Percentiles rank a stretch among this genome's conserved stretches.
Evolutionary conservation across 352 stramenopile genomes (phyloP).

Genomic region (Pythium insidiosum): DNA sequence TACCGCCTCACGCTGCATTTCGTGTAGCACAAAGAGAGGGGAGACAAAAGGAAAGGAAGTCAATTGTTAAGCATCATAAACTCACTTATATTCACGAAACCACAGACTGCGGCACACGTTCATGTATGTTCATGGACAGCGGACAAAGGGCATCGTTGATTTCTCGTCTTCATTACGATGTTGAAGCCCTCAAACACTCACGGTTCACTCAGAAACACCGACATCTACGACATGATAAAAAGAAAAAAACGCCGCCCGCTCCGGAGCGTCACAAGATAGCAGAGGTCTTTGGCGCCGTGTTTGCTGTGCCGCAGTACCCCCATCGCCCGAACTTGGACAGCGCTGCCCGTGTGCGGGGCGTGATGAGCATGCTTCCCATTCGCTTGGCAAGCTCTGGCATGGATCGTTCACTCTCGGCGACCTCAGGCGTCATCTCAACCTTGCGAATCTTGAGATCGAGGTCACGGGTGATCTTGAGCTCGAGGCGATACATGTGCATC

Average conservation of each 20-base stretch:
- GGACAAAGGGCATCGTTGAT: too few species aligned
- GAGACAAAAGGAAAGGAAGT: too few species aligned
- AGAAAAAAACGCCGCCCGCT: too few species aligned
- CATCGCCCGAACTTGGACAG: slow-evolving; percentile 16
- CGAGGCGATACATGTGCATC: slow-evolving; percentile 60
- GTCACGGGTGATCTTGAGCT: slow-evolving; percentile 42
- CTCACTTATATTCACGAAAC: too few species aligned
- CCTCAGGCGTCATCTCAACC: slow-evolving; percentile 27
- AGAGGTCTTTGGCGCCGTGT: slow-evolving; percentile 13
- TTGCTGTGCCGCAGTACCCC: slow-evolving; percentile 6
- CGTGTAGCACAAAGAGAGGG: too few species aligned
- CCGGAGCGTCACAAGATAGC: slow-evolving; percentile 15
- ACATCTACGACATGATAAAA: too few species aligned
- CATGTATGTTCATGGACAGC: too few species aligned
- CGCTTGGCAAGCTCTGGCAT: slow-evolving; percentile 1
- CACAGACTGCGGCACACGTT: too few species aligned
- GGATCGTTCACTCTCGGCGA: not conserved
- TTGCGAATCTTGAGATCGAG: slow-evolving; percentile 42
- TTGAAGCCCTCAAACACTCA: too few species aligned
- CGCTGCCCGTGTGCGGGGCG: slow-evolving; percentile 14
- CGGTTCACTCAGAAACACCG: too few species aligned
- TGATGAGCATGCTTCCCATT: slow-evolving; percentile 19
- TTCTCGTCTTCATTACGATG: too few species aligned
- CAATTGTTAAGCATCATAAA: not conserved
- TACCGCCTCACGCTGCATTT: slow-evolving; percentile 79